Evolutionary conservation across 2,329 filamentous ascomycete genomes (phyloP).

Genomic region (Gaeumannomyces tritici): DNA sequence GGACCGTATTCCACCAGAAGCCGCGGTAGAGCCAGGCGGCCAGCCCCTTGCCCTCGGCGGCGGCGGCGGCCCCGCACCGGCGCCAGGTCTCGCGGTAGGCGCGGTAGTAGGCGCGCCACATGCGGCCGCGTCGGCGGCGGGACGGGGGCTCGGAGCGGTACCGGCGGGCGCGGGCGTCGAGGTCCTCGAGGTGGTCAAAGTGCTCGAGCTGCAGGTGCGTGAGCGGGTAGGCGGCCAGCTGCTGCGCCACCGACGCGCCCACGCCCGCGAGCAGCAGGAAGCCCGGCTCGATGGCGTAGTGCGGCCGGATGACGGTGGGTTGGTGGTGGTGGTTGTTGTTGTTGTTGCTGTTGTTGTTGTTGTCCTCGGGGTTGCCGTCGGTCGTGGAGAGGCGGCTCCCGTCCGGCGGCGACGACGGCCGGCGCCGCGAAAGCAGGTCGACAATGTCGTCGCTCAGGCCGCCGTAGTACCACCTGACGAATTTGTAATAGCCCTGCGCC

Average conservation of each 20-base stretch:
- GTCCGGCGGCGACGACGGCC: constrained; percentile 18
- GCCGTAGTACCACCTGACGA: constrained; percentile 62
- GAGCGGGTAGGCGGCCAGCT: constrained; percentile 61
- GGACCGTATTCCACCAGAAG: constrained; percentile 63
- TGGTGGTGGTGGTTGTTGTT: constrained; percentile 8
- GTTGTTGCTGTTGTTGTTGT: too few relatives aligned
- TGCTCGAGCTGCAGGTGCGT: constrained; percentile 63
- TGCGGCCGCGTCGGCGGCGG: constrained; percentile 34
- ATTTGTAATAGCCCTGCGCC: constrained; percentile 62
- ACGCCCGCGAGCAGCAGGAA: constrained; percentile 63
- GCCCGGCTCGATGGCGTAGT: constrained; percentile 65
- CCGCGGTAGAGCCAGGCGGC: constrained; percentile 58
- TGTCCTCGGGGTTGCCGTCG: too few relatives aligned
- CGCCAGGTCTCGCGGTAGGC: constrained; percentile 61
- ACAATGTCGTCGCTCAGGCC: constrained; percentile 42
- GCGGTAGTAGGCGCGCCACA: constrained; percentile 57
- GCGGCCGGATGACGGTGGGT: constrained; percentile 52
- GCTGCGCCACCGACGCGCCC: constrained; percentile 58
- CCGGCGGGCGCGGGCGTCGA: constrained; percentile 51
- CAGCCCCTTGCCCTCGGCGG: constrained; percentile 44
- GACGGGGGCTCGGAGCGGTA: constrained; percentile 20
- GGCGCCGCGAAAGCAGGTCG: constrained; percentile 36
- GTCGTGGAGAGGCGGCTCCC: background rate
- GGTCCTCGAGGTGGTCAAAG: constrained; percentile 61
- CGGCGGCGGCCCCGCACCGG: constrained; percentile 49